Evolutionary conservation across 768 basidiomycete genomes (phyloP), one percentile per base, ranked within the genome.

Genomic region (Naematelia encephala): DNA sequence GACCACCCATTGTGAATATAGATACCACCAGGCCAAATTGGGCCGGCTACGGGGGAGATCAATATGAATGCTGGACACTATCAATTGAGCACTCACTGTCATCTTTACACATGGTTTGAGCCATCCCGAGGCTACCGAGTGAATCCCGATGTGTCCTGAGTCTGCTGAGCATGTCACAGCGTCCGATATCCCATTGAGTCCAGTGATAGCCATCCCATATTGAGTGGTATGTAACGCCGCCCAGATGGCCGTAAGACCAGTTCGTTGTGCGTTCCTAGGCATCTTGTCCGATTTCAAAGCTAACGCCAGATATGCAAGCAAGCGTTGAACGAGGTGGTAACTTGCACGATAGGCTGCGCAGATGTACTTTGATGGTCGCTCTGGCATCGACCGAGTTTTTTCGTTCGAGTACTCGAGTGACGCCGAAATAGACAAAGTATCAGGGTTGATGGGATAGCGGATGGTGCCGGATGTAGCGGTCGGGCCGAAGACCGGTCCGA

Each of bases 131-230:
- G 14, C 23, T 12, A 46, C 29, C 34, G 30, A 45, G 43, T 60
- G 60, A 22, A 28, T 42, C 2, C 54, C 65, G n/a, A 49, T 30
- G 19, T 16, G 19, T 10, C 42, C 44, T 39, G 55, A 44, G n/a
- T 49, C 49, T 21, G 50, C 61, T 1, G 51, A 54, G 57, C 72
- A 74, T 3, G 66, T 70, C 39, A 74, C 52, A 3, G 67, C 70
- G 4, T 82, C 83, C 72, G 90, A 85, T 26, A 93, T 84, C 69
- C 93, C 90, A 73, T 97, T 97, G 54, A 97, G 82, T 5, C 85
- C 86, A 1, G 90, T 87, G 48, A 91, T 90, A 71, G 92, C 89
- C 74, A 88, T 91, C 16, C 91, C 92, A 79, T 90, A 71, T 39
- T 72, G 70, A 4, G 65, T 46, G 1, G 72, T 64, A 54, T 74